Base-by-base conservation (phyloP, 805 yeast species). In the Zygosaccharomyces siamensis region DNA sequence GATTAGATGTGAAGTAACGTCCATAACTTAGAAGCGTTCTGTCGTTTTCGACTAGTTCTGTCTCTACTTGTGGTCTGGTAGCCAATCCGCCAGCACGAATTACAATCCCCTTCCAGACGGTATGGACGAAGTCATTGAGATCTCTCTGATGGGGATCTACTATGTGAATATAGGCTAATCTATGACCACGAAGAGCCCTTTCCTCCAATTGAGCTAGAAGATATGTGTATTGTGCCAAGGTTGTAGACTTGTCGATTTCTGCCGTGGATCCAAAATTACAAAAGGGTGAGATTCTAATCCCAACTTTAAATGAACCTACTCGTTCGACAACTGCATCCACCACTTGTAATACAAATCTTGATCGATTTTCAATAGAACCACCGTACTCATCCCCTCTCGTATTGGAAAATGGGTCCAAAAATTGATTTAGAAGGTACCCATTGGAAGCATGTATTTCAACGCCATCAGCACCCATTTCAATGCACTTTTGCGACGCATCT, bases 371-470 rank as follows among this genome's bases (percentile, higher is more conserved):
- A 55, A 76, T 70, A 5, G 72, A 64, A 4, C 81, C 82, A 50
- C 82, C 83, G 53, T 78, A 78, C 54, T 74, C 69, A 59, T 78
- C 83, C 5, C 72, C 71, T 64, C 74, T 61, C 44, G 76, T 63
- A 59, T 74, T 73, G 39, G 71, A 66, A 16, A 66, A 54, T 11
- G 72, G 69, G 36, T 78, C 76, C 55, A 81, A 58, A 55, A 84
- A 82, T 62, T 79, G 78, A 62, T 74, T 72, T 35, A 78, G 56
- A 48, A 84, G 62, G 59, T 79, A 83, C 10, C 89, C 88, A 62
- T 82, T 81, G 14, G 88, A 88, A 30, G 72, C 72, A 61, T 82
- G 89, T 44, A 84, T 66, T 64, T 84, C 86, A 28, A 84, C 76
- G 50, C 81, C 81, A 62, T 84, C 86, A 41, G 72, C 70, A 36